Evolutionary conservation across 1,284 basidiomycete genomes (phyloP).

Genomic region (Uromyces viciae-fabae): DNA sequence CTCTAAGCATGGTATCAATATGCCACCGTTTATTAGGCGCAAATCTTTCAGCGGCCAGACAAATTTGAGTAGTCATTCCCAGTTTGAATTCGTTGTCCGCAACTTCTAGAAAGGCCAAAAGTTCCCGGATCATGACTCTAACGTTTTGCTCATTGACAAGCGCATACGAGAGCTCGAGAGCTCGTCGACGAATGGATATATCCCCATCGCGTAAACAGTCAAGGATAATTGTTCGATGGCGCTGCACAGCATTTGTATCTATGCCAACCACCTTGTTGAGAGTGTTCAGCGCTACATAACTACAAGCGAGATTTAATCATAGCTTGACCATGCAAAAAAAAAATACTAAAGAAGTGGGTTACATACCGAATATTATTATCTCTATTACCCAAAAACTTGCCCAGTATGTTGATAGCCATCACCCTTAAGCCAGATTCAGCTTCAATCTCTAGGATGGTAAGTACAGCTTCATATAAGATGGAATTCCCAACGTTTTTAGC

Average conservation of each 20-base stretch:
- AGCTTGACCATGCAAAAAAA: not conserved
- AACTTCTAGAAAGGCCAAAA: slow-evolving; percentile 93
- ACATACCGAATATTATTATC: slow-evolving; percentile 96
- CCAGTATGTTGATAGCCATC: slow-evolving; percentile 99
- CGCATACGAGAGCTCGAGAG: slow-evolving; percentile 94
- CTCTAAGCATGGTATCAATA: slow-evolving; percentile 91
- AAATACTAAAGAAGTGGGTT: slow-evolving; percentile 5
- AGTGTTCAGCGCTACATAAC: slow-evolving; percentile 96
- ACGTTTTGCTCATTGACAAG: slow-evolving; percentile 96
- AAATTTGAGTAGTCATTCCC: slow-evolving; percentile 95
- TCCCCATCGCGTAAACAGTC: slow-evolving; percentile 98
- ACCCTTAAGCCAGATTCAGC: slow-evolving; percentile 91
- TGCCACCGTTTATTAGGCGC: slow-evolving; percentile 99
- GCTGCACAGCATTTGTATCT: slow-evolving; percentile 96
- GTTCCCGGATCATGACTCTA: slow-evolving; percentile 81
- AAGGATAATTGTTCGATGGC: slow-evolving; percentile 95
- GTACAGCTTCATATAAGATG: slow-evolving; percentile 95
- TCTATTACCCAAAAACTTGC: slow-evolving; percentile 94
- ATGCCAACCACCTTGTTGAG: slow-evolving; percentile 97
- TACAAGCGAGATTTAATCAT: slow-evolving; percentile 54
- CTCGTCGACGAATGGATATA: slow-evolving; percentile 93
- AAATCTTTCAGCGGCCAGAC: slow-evolving; percentile 88
- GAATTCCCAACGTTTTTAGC: slow-evolving; percentile 98
- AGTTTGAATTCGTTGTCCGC: slow-evolving; percentile 99
- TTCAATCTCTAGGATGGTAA: slow-evolving; percentile 96